phyloP scores from a whole-genome alignment of 2,329 filamentous ascomycete genomes.

The Penicillium polonicum region DNA sequence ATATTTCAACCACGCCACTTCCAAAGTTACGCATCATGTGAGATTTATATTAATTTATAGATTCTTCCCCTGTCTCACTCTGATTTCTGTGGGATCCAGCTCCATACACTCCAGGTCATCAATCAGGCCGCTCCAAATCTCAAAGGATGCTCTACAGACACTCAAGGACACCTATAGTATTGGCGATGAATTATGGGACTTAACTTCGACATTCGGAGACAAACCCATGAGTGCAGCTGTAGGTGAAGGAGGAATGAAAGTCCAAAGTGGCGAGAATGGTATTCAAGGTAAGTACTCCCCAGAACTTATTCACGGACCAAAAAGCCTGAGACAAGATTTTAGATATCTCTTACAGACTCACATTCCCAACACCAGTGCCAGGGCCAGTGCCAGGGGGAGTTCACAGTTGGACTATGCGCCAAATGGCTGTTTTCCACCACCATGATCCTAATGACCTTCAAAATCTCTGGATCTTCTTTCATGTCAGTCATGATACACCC shows the following conservation, averaged over 20 bases:
- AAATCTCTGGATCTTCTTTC: slow-evolving; percentile 22
- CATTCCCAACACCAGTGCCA: not conserved
- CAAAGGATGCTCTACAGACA: slow-evolving; percentile 10
- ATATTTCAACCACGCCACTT: slow-evolving; percentile 5
- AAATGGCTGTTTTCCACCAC: slow-evolving; percentile 19
- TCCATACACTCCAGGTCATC: slow-evolving; percentile 7
- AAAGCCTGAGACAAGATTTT: not conserved
- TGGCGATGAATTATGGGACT: slow-evolving; percentile 13
- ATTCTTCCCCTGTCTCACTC: not conserved
- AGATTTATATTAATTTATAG: not conserved
- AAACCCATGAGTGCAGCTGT: slow-evolving; percentile 21
- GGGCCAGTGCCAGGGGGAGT: not conserved
- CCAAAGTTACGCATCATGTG: not conserved
- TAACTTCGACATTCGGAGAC: slow-evolving; percentile 20
- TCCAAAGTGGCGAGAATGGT: slow-evolving; percentile 12
- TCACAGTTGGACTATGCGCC: slow-evolving; percentile 19
- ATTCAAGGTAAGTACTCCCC: not conserved
- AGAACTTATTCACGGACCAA: not conserved
- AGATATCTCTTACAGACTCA: slow-evolving; percentile 18
- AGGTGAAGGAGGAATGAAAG: slow-evolving; percentile 18
- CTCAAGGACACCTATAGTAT: slow-evolving; percentile 16
- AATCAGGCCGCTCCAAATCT: slow-evolving; percentile 15
- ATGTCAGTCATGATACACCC: slow-evolving; percentile 4
- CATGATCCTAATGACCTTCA: slow-evolving; percentile 7
- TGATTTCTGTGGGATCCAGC: not conserved